A percentile compares a stretch with the other conserved stretches of the same genome.
phyloP scores from a whole-genome alignment of 306 rosid genomes.

The Dalbergia oliveri region DNA sequence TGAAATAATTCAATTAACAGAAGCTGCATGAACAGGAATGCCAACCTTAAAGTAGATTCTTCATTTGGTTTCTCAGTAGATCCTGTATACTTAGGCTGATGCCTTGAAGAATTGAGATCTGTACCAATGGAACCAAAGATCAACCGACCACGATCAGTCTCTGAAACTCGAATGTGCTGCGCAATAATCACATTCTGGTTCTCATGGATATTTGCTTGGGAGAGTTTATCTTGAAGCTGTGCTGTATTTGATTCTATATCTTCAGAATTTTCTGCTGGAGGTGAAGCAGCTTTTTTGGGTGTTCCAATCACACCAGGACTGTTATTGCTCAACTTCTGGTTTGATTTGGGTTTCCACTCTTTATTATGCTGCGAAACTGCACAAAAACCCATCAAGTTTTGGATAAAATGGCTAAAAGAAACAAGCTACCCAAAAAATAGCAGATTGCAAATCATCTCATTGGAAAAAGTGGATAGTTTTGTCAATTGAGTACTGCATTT shows the following conservation, averaged over 20 bases:
- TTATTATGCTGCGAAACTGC: slow-evolving; percentile 89
- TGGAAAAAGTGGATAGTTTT: background rate
- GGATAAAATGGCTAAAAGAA: slow-evolving; percentile 25
- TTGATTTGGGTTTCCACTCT: slow-evolving; percentile 97
- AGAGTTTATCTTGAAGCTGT: slow-evolving; percentile 69
- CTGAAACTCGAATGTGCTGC: slow-evolving; percentile 88
- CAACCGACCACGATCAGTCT: slow-evolving; percentile 77
- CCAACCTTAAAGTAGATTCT: slow-evolving; percentile 75
- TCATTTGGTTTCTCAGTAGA: slow-evolving; percentile 61
- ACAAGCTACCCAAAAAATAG: slow-evolving; percentile 26
- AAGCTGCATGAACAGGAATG: background rate
- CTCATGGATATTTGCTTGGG: slow-evolving; percentile 65
- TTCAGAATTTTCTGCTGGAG: slow-evolving; percentile 63
- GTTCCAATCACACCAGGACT: slow-evolving; percentile 86
- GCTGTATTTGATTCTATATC: slow-evolving; percentile 62
- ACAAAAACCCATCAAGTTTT: slow-evolving; percentile 50
- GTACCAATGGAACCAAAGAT: slow-evolving; percentile 94
- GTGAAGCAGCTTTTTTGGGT: slow-evolving; percentile 69
- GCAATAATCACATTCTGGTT: slow-evolving; percentile 90
- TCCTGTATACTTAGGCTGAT: slow-evolving; percentile 55
- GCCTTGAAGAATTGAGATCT: slow-evolving; percentile 63
- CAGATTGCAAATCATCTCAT: background rate
- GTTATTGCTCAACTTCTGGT: slow-evolving; percentile 71
- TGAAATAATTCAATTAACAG: background rate
- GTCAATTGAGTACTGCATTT: slow-evolving; percentile 1